A percentile compares a stretch with the other conserved stretches of the same genome.
phyloP scores from a whole-genome alignment of 768 basidiomycete species.

The Calocera cornea region DNA sequence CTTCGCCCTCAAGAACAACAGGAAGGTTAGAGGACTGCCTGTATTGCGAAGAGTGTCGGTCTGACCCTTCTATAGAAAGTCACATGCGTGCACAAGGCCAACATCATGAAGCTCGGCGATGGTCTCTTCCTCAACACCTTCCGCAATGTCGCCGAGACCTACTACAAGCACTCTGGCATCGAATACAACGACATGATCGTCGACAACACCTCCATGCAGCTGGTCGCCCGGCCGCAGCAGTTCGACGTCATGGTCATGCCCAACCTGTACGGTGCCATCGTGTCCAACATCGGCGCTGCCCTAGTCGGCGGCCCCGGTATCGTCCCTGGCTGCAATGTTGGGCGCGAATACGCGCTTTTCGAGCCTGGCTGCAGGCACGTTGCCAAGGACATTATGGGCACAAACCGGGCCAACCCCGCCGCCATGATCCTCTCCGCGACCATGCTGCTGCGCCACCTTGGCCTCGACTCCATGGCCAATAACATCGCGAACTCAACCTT shows the following conservation, averaged over 20 bases:
- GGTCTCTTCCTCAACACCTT: constrained; percentile 98
- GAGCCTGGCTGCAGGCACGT: constrained; percentile 97
- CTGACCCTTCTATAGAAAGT: constrained; percentile 56
- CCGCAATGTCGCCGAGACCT: constrained; percentile 85
- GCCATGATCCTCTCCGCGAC: constrained; percentile 31
- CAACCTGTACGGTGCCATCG: constrained; percentile 75
- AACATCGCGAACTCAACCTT: constrained; percentile 85
- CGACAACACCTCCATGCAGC: constrained; percentile 99
- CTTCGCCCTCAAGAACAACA: constrained; percentile 94
- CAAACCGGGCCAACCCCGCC: constrained; percentile 33
- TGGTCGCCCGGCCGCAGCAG: constrained; percentile 87
- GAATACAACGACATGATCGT: constrained; percentile 97
- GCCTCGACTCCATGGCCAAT: constrained; percentile 87
- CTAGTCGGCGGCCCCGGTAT: constrained; percentile 97
- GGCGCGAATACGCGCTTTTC: constrained; percentile 93
- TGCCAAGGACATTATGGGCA: constrained; percentile 41
- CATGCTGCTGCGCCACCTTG: constrained; percentile 33
- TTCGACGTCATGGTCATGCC: constrained; percentile 90
- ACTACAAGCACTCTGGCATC: constrained; percentile 80
- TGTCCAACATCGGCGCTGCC: constrained; percentile 96
- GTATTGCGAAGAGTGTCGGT: background rate
- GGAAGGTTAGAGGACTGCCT: constrained; percentile 50
- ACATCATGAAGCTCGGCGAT: constrained; percentile 99
- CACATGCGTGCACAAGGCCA: constrained; percentile 99
- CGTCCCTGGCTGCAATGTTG: constrained; percentile 96